These are phyloP conservation scores for Linnemannia zychae DNA, from an alignment of 192 early-diverging fungal genomes.

Conservation along the genomic window DNA sequence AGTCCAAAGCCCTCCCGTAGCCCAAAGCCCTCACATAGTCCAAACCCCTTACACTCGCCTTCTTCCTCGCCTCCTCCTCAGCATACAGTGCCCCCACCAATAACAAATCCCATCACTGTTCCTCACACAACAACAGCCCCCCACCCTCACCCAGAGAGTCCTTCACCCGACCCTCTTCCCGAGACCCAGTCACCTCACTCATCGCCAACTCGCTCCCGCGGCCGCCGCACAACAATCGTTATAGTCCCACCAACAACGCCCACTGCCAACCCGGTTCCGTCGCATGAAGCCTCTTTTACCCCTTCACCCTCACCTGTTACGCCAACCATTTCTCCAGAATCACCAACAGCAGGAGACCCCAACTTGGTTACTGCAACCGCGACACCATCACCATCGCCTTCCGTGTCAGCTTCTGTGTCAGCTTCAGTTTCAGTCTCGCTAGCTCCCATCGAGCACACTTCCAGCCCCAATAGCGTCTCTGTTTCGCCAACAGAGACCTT, in stretches of 20 bases:
- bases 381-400: background rate
- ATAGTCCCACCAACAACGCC: background rate
- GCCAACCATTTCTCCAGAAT: background rate
- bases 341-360: background rate
- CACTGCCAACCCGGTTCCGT: background rate
- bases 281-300: background rate
- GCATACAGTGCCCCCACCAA: background rate
- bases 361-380: background rate
- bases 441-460: background rate
- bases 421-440: background rate
- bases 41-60: background rate
- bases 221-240: background rate
- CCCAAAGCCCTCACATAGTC: too few relatives aligned
- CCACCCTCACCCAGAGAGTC: background rate
- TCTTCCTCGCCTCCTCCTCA: background rate
- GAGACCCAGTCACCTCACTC: background rate
- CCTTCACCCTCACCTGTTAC: background rate
- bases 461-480: background rate
- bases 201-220: background rate
- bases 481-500: background rate
- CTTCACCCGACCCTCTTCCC: background rate
- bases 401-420: slow-evolving; percentile 1
- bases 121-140: background rate
- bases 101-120: background rate
- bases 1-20: background rate